Conservation (phyloP, 2,329 filamentous ascomycete genomes). For the Phialophora verrucosa region DNA sequence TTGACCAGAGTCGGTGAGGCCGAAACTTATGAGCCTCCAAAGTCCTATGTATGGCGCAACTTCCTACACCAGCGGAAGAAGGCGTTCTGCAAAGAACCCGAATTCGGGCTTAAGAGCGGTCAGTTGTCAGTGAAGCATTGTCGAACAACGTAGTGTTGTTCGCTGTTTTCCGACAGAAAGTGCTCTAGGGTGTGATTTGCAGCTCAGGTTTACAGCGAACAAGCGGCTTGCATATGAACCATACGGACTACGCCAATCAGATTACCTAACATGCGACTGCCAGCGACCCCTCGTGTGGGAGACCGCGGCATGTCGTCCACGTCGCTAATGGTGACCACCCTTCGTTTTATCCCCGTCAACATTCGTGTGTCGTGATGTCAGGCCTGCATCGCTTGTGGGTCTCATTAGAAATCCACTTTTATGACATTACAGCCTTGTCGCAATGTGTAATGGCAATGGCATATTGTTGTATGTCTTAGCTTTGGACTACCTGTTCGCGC, state of each 20-base stretch:
- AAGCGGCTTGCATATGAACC: neutral
- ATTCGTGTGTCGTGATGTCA: constrained; percentile 1
- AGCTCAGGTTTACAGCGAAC: neutral
- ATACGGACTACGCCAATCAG: too few relatives aligned
- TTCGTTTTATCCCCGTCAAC: neutral
- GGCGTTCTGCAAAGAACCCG: too few relatives aligned
- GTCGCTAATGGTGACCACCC: neutral
- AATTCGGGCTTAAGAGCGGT: too few relatives aligned
- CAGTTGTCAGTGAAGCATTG: too few relatives aligned
- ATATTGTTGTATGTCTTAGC: neutral
- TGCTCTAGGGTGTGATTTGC: too few relatives aligned
- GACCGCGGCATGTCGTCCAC: neutral
- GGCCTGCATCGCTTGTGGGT: neutral
- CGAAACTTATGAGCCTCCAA: neutral
- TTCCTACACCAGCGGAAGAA: too few relatives aligned
- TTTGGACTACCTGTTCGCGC: neutral
- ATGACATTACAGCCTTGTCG: neutral
- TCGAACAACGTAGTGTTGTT: too few relatives aligned
- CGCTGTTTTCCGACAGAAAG: too few relatives aligned
- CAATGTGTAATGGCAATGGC: neutral
- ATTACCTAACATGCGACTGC: neutral
- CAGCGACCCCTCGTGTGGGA: neutral
- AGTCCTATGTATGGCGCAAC: too few relatives aligned
- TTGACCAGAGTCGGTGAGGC: neutral
- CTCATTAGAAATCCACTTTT: neutral